Evolutionary conservation across 108 stramenopile genomes (phyloP), one percentile per base, ranked within the genome.

Genomic region (Cyclostephanos tholiformis): DNA sequence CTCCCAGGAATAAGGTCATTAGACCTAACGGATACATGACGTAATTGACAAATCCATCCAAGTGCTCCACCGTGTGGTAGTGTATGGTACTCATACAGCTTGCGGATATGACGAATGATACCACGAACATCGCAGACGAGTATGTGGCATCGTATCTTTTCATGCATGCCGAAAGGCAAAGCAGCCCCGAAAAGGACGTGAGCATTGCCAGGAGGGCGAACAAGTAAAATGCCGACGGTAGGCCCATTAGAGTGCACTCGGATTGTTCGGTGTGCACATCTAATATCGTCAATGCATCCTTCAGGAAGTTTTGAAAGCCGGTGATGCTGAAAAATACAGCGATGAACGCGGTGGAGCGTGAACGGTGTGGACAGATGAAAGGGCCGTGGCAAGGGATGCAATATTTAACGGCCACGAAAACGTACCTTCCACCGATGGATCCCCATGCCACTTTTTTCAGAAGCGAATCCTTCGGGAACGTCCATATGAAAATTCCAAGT

Each of bases 101-200:
- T 22, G 90, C 85, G 11, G 87, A 85, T 26, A 94, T 68, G 19
- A 94, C 87, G 67, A 91, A 91, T 27, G 85, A 86, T 6, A 88
- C 89, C 29, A 94, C 93, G 82, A 91, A 94, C 80, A 87, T 88
- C 19, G 90, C 85, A 1, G 90, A 71, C 0, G 87, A 88, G 75
- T 85, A 94, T 26, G 93, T 91, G 29, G 89, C 90, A 85, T 94
- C 89, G 61, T 86, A 94, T 56, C 93, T 75, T 65, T 91, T 89
- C 93, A 94, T 94, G 64, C 89, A 90, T 2, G 84, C 84, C 12
- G 86, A 84, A 12, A 94, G 67, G 12, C 84, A 78, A 12, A 94
- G 64, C 51, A 94, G 55, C 3, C 93, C 93, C 14, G 52, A 71
- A 74, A 91, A 88, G 20, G 88, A 77, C 17, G 87, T 85, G 11